Base-by-base conservation (phyloP, 768 basidiomycete genomes). In the Hygrophoropsis aurantiaca region DNA sequence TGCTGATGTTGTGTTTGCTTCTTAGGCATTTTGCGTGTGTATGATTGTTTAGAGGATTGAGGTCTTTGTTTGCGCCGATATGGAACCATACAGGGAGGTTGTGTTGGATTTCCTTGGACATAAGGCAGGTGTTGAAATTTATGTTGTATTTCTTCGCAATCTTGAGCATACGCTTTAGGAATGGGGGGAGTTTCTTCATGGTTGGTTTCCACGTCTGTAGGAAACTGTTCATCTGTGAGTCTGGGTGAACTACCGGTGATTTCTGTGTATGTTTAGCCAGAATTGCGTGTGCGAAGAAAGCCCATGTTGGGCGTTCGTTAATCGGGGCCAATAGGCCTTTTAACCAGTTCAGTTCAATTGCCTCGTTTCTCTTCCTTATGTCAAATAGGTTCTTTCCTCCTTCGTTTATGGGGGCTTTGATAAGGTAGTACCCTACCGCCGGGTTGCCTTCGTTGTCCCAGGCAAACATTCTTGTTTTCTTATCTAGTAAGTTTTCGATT, bases 401-500 rank as follows among this genome's bases (percentile, higher is more conserved):
- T 23, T 39, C 13, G 0, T 30, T 0, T 6, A 40, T 49, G 0
- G 56, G 56, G 13, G 34, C 13, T 16, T 47, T 37, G 0, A 59
- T 33, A 0, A 34, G 41, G 4, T 15, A 5, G 3, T 34, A 16
- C 19, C 46, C 49, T 0, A 55, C 26, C 1, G 33, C 16, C 10
- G 42, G 16, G 10, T 26, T 11, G 6, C 9, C 23, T 11, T 16
- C 26, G 4, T 44, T 33, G 32, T 53, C n/a, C 55, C 51, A 55
- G 8, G n/a, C n/a, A n/a, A n/a, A 57, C 40, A 35, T 21, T 11
- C 49, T 2, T 0, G 47, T 46, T 2, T 26, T 0, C 8, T 42
- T 20, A 4, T 51, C 51, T 0, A 57, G 43, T 1, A 20, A n/a
- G 3, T 55, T 47, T 20, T 58, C 58, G 0, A 68, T 51, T 0